Conservation (phyloP, 768 basidiomycete genomes). For the Auricularia sp. region DNA sequence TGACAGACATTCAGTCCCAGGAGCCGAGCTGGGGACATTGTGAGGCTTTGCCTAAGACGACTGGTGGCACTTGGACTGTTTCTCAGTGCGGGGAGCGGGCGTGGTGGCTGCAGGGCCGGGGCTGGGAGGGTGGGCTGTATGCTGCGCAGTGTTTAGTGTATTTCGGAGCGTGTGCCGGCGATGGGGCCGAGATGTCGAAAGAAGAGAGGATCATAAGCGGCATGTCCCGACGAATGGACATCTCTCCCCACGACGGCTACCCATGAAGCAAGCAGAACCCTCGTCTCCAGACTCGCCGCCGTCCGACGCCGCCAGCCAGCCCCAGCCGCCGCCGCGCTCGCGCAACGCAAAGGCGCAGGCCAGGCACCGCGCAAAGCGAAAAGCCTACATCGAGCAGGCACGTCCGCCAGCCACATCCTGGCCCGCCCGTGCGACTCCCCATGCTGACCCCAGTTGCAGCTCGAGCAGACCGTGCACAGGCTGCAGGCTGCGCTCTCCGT, state of each 20-base stretch:
- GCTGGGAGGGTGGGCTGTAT: too few species aligned
- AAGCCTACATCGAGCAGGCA: conserved; percentile 88
- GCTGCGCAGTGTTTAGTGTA: too few species aligned
- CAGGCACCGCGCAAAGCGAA: conserved; percentile 82
- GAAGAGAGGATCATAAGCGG: not conserved
- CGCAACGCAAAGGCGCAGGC: conserved; percentile 86
- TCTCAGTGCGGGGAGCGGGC: too few species aligned
- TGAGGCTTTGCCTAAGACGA: too few species aligned
- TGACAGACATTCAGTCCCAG: too few species aligned
- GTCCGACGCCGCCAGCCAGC: conserved; percentile 17
- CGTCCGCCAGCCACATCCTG: conserved; percentile 8
- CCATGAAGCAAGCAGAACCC: not conserved
- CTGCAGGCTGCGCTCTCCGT: conserved; percentile 67
- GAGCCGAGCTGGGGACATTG: too few species aligned
- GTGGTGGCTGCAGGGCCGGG: too few species aligned
- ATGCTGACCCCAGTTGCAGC: conserved; percentile 30
- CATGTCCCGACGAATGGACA: not conserved
- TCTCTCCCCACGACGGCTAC: not conserved
- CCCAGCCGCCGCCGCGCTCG: conserved; percentile 71
- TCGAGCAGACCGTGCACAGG: conserved; percentile 79
- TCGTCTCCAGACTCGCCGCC: not conserved
- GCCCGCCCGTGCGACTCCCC: not conserved
- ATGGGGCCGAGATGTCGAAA: too few species aligned
- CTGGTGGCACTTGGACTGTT: too few species aligned
- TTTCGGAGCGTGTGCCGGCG: too few species aligned